Conservation (phyloP, 371 early-diverging fungal genomes). For the Mucor indicus region DNA sequence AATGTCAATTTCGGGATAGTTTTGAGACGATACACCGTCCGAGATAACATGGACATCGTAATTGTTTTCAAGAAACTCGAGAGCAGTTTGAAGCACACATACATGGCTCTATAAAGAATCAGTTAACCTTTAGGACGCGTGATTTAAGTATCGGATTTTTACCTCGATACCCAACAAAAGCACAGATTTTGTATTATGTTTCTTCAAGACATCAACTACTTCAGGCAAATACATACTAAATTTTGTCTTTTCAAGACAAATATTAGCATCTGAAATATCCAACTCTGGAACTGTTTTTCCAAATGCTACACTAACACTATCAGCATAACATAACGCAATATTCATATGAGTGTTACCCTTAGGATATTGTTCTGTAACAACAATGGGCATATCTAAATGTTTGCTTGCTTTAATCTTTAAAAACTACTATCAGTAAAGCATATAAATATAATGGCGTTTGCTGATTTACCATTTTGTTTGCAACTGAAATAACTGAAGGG, state of each 20-base stretch:
- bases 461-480: slow-evolving; percentile 77
- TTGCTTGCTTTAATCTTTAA: slow-evolving; percentile 64
- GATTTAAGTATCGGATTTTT: slow-evolving; percentile 1
- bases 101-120: slow-evolving; percentile 73
- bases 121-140: not conserved
- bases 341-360: slow-evolving; percentile 48
- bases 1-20: slow-evolving; percentile 79
- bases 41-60: slow-evolving; percentile 83
- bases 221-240: slow-evolving; percentile 88
- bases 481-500: slow-evolving; percentile 78
- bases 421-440: not conserved
- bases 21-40: slow-evolving; percentile 91
- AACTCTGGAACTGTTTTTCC: slow-evolving; percentile 82
- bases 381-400: slow-evolving; percentile 74
- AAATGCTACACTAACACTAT: slow-evolving; percentile 49
- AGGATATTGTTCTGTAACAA: slow-evolving; percentile 90
- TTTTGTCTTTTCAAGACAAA: slow-evolving; percentile 70
- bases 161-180: slow-evolving; percentile 94
- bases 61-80: slow-evolving; percentile 78
- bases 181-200: slow-evolving; percentile 61
- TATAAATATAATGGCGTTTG: not conserved
- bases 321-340: not conserved
- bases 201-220: slow-evolving; percentile 57
- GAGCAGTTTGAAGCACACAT: slow-evolving; percentile 87
- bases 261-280: slow-evolving; percentile 59